Evolutionary conservation across 2,329 filamentous ascomycete species (phyloP), one percentile per base, ranked within the genome.

Genomic region (Aspergillus ruber): DNA sequence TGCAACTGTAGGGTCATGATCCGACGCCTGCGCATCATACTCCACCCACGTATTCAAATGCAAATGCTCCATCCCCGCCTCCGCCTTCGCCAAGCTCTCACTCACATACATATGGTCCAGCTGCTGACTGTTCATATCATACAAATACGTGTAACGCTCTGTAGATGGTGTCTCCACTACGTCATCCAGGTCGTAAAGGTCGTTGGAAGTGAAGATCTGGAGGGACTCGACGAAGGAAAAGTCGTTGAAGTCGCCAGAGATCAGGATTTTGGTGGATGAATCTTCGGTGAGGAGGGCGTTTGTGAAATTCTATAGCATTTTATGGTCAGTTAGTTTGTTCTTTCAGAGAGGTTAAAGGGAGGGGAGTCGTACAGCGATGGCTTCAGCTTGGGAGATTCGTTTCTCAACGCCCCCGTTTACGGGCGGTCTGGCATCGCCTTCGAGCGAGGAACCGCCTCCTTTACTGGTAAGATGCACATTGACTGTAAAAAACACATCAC

Each of bases 181-280:
- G 4, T 77, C 81, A 56, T 88, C 83, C 1, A 86, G 67, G 53
- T 87, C 83, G 29, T 73, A 55, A 41, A 88, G 69, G 2, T 77
- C 75, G 0, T 80, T 83, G 17, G 74, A 68, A 3, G 64, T 52
- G 53, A 87, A 85, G 1, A 68, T 68, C 50, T 73, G 62, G 43
- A 87, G 64, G 1, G 84, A 83, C 61, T 74, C 58, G 8, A 82
- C 83, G 51, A 83, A 82, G 4, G 76, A 62, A 61, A 85, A 88
- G 63, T 88, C 85, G 72, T 88, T 88, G 62, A 84, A 88, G 67
- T 88, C 85, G 21, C 85, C 85, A 0, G 80, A 77, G 2, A 74
- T 68, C 50, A 88, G 75, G 54, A 88, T 63, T 20, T 71, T 71
- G 0, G 84, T 83, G 13, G 75, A 66, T 9, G 70, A 61, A 64